Conservation (phyloP, 352 stramenopile genomes). For the Globisporangium spiculum region DNA sequence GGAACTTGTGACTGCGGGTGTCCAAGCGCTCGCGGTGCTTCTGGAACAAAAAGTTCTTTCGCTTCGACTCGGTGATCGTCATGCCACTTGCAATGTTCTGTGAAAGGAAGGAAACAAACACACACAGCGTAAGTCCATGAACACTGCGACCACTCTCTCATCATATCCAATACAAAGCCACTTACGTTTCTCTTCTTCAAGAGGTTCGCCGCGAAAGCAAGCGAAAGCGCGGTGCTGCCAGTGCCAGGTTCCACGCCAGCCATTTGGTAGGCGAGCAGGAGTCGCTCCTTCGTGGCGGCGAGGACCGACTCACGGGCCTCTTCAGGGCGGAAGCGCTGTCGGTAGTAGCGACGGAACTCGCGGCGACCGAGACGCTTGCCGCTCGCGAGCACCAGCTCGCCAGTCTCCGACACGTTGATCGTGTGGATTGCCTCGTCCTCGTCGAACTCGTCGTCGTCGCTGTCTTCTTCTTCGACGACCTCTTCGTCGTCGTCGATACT, state of each 20-base stretch:
- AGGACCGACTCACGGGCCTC: conserved; percentile 73
- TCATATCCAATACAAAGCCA: conserved; percentile 7
- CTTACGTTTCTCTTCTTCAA: conserved; percentile 71
- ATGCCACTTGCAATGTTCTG: conserved; percentile 77
- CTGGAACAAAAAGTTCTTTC: conserved; percentile 70
- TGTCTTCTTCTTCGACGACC: conserved; percentile 49
- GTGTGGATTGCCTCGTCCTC: conserved; percentile 45
- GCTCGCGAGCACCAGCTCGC: conserved; percentile 85
- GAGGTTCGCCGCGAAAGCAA: conserved; percentile 79
- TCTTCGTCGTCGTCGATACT: conserved; percentile 75
- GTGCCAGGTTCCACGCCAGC: conserved; percentile 58
- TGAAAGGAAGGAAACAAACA: conserved; percentile 9
- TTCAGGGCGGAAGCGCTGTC: conserved; percentile 82
- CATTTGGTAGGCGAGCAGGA: conserved; percentile 73
- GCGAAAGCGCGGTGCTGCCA: conserved; percentile 67
- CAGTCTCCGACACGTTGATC: conserved; percentile 84
- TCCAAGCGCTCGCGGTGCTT: conserved; percentile 82
- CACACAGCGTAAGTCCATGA: background rate
- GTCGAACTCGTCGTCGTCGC: conserved; percentile 47
- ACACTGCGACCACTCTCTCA: background rate
- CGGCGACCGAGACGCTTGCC: conserved; percentile 85
- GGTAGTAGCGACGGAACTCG: conserved; percentile 89
- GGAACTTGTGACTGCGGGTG: conserved; percentile 81
- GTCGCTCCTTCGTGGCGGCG: conserved; percentile 72
- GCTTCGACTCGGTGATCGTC: conserved; percentile 64